Percentiles rank a stretch among this genome's conserved stretches.
These are phyloP conservation scores for Blastobotrys illinoisensis DNA, from an alignment of 1,139 yeast species.

Conservation along the genomic window DNA sequence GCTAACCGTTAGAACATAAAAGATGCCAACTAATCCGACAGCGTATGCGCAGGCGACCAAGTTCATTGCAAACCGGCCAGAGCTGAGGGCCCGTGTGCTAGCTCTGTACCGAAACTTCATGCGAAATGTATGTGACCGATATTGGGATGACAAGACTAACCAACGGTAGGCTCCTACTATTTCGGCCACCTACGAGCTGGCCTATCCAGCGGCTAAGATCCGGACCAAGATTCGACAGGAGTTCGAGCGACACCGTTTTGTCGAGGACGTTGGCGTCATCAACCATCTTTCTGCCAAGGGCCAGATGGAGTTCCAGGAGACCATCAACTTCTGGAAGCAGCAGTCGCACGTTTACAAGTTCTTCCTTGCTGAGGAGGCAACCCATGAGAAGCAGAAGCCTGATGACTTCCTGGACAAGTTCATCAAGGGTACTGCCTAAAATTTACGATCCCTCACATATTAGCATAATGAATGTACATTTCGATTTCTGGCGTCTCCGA, in stretches of 20 bases:
- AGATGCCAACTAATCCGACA: constrained; percentile 64
- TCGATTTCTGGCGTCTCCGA: neutral
- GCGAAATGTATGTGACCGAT: constrained; percentile 39
- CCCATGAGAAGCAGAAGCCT: constrained; percentile 29
- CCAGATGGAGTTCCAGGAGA: constrained; percentile 87
- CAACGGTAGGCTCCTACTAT: constrained; percentile 37
- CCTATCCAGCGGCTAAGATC: constrained; percentile 74
- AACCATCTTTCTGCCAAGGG: constrained; percentile 76
- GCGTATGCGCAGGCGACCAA: constrained; percentile 82
- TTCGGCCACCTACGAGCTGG: constrained; percentile 67
- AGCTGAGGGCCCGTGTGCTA: constrained; percentile 60
- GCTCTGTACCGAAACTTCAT: constrained; percentile 68
- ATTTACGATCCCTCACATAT: neutral
- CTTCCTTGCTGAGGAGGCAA: constrained; percentile 57
- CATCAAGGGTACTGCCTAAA: constrained; percentile 10
- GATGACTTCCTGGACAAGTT: constrained; percentile 43
- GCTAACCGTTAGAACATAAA: constrained; percentile 3
- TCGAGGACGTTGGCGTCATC: constrained; percentile 56
- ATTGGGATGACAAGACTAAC: neutral
- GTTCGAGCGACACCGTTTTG: constrained; percentile 78
- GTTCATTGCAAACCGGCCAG: constrained; percentile 56
- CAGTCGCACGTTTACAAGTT: constrained; percentile 79
- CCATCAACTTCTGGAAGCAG: constrained; percentile 88
- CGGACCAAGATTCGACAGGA: constrained; percentile 86
- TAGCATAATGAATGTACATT: neutral